Conservation (phyloP, 768 basidiomycete species). For the Cytidiella melzeri region DNA sequence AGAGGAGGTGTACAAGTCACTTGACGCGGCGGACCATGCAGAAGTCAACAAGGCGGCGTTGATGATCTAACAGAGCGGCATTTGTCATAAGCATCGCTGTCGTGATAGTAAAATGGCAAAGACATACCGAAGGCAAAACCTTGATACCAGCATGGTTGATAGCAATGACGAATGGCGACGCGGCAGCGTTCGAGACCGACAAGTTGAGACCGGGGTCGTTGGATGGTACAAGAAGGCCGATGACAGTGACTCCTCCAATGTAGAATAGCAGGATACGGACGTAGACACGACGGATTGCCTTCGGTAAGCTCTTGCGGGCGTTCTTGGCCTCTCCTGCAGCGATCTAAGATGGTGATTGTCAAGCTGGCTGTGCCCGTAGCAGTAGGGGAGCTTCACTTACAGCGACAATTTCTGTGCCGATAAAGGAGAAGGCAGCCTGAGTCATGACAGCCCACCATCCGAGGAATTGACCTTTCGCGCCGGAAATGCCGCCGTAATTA, state of each 20-base stretch:
- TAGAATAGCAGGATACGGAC: constrained; percentile 45
- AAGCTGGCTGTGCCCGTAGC: too few species aligned
- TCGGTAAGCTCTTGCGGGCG: constrained; percentile 38
- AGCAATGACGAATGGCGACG: constrained; percentile 55
- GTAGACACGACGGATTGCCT: constrained; percentile 40
- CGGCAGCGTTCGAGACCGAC: constrained; percentile 33
- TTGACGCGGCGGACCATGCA: constrained; percentile 37
- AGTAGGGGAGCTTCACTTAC: too few species aligned
- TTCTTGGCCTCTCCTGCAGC: constrained; percentile 47
- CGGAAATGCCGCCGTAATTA: constrained; percentile 33
- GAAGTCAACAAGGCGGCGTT: constrained; percentile 25
- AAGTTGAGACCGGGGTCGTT: constrained; percentile 37
- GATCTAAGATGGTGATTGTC: too few species aligned
- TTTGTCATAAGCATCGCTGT: too few species aligned
- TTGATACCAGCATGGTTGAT: constrained; percentile 52
- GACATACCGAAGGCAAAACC: constrained; percentile 46
- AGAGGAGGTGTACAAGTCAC: constrained; percentile 34
- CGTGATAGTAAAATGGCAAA: too few species aligned
- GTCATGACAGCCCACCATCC: constrained; percentile 46
- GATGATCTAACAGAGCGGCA: too few species aligned
- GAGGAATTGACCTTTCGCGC: constrained; percentile 45
- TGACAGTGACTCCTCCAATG: constrained; percentile 36
- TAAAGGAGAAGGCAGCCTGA: constrained; percentile 55
- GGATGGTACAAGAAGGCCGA: constrained; percentile 45
- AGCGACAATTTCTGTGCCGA: constrained; percentile 50